Base-by-base conservation (phyloP, 1,284 basidiomycete species). In the Pascua sp. region DNA sequence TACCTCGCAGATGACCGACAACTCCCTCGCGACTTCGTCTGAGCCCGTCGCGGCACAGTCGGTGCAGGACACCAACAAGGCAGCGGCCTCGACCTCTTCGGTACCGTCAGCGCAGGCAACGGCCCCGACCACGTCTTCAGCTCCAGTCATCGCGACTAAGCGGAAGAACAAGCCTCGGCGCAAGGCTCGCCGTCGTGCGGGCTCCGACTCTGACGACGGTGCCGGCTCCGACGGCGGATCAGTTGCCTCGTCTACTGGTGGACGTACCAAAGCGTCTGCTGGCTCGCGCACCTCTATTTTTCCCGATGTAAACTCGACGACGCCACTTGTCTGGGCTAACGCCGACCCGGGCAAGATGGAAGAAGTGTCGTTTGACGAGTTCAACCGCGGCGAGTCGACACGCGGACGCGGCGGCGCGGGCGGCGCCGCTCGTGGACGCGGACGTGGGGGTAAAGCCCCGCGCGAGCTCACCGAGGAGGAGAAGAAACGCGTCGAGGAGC, bases 261-360 rank as follows among this genome's bases (percentile, higher is more conserved):
- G 24, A 5, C 12, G 15, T 11, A 2, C 32, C 11, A 43, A 38
- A 10, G 17, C 52, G n/a, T 13, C 41, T 36, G 32, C 42, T 24
- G 13, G 15, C 13, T 7, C 24, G 24, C 24, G 24, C 24, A 32
- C 24, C 12, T 47, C 69, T 1, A 55, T 63, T 5, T 70, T 71
- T 49, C 57, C 63, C 16, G 67, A 69, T 56, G 57, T 51, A 13
- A 52, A 24, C 11, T 62, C 64, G n/a, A 63, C 67, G 1, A 69
- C 68, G 15, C 71, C 70, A 4, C 59, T 55, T 4, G 68, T 53
- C 12, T 71, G 69, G 70, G 56, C 64, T 3, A 65, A 72, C 51
- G 50, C 53, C 32, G 48, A 56, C 13, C 56, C 49, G 11, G 38
- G 44, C 5, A 41, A 51, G 11, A 57, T 50, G 8, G 51, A 55